Evolutionary conservation across 805 yeast species (phyloP).

Genomic region (Yarrowia deformans): DNA sequence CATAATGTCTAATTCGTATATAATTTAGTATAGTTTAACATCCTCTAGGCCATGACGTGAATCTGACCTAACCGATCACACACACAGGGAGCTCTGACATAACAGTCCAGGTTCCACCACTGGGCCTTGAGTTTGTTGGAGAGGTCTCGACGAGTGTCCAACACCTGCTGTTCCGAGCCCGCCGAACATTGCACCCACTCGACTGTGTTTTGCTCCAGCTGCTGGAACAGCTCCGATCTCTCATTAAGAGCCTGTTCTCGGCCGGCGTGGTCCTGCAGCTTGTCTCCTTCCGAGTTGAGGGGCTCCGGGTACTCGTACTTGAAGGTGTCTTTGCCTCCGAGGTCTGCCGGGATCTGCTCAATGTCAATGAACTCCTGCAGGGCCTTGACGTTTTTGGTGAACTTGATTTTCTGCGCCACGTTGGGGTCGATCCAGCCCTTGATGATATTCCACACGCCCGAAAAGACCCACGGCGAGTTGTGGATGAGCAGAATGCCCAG

Average conservation of each 20-base stretch:
- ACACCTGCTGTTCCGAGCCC: conserved; percentile 9
- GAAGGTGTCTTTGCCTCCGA: conserved; percentile 68
- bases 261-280: conserved; percentile 26
- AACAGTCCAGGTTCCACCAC: conserved; percentile 30
- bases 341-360: conserved; percentile 62
- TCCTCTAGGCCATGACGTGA: conserved; percentile 1
- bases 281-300: conserved; percentile 57
- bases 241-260: conserved; percentile 32
- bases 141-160: conserved; percentile 11
- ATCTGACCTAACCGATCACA: conserved; percentile 32
- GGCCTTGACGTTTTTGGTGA: conserved; percentile 69
- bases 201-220: conserved; percentile 33
- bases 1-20: neutral
- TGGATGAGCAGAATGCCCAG: conserved; percentile 74
- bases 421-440: conserved; percentile 88
- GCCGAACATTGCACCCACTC: conserved; percentile 26
- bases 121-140: conserved; percentile 3
- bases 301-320: conserved; percentile 63
- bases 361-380: conserved; percentile 61
- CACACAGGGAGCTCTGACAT: conserved; percentile 25
- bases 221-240: conserved; percentile 20
- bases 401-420: conserved; percentile 77
- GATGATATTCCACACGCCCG: conserved; percentile 82
- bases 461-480: conserved; percentile 87
- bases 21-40: neutral